These are phyloP conservation scores for Diaporthe sp. DNA, from an alignment of 2,329 filamentous ascomycete species.

Conservation along the genomic window DNA sequence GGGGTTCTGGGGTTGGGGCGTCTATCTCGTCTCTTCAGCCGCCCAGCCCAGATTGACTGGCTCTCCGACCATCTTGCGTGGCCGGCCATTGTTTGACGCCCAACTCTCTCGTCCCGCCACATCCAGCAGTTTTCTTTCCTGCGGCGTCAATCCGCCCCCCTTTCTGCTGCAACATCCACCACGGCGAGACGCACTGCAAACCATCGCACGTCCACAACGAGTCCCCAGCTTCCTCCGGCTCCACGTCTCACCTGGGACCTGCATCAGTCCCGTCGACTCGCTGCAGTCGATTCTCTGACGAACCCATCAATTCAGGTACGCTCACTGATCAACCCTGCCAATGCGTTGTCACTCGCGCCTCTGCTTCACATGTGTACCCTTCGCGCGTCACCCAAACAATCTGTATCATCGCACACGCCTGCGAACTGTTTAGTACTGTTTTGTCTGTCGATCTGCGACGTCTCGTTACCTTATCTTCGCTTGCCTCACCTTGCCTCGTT, in stretches of 20 bases:
- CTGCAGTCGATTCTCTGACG: conserved; percentile 24
- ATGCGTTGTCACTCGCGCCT: conserved; percentile 36
- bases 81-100: conserved; percentile 38
- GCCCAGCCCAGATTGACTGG: conserved; percentile 32
- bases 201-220: conserved; percentile 37
- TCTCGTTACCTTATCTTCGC: conserved; percentile 14
- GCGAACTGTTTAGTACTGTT: background rate
- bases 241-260: conserved; percentile 35
- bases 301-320: conserved; percentile 38
- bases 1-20: conserved; percentile 34
- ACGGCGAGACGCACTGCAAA: conserved; percentile 35
- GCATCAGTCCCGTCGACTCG: conserved; percentile 35
- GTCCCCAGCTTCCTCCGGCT: conserved; percentile 27
- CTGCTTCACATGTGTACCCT: conserved; percentile 21
- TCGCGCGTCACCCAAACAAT: conserved; percentile 8
- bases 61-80: conserved; percentile 32
- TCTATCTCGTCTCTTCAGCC: conserved; percentile 41
- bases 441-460: conserved; percentile 31
- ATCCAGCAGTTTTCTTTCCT: conserved; percentile 30
- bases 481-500: conserved; percentile 31
- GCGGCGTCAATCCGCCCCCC: conserved; percentile 36
- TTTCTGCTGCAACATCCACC: conserved; percentile 33
- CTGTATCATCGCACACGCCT: conserved; percentile 18
- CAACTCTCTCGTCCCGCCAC: conserved; percentile 40
- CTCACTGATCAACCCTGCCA: conserved; percentile 11